Evolutionary conservation across 2,329 filamentous ascomycete genomes (phyloP).

Genomic region (Aspergillus vadensis): DNA sequence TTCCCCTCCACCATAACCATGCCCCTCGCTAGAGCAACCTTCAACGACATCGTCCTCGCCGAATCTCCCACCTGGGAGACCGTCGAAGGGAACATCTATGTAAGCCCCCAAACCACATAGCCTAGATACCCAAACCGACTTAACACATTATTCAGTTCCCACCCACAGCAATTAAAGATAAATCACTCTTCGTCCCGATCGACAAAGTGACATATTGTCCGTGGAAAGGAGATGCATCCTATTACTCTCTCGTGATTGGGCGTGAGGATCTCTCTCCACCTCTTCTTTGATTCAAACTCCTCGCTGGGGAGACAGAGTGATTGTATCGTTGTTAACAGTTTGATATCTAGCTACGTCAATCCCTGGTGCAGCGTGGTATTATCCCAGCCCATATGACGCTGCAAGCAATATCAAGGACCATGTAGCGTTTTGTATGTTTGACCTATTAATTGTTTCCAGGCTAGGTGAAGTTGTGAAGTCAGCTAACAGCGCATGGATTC

Average conservation of each 20-base stretch:
- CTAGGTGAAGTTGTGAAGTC: too few species aligned
- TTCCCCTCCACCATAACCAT: slow-evolving; percentile 19
- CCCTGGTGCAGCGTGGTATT: slow-evolving; percentile 62
- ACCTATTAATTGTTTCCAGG: too few species aligned
- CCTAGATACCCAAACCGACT: not conserved
- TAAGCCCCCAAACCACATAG: slow-evolving; percentile 20
- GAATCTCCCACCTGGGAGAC: slow-evolving; percentile 55
- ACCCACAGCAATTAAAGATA: slow-evolving; percentile 48
- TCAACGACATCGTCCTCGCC: slow-evolving; percentile 55
- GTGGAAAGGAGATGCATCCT: slow-evolving; percentile 61
- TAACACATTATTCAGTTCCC: slow-evolving; percentile 40
- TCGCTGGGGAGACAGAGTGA: too few species aligned
- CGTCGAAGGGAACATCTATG: slow-evolving; percentile 59
- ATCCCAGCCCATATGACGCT: slow-evolving; percentile 54
- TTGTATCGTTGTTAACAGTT: not conserved
- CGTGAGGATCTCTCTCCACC: slow-evolving; percentile 32
- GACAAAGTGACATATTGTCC: slow-evolving; percentile 54
- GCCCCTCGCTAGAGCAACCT: slow-evolving; percentile 48
- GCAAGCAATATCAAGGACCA: slow-evolving; percentile 55
- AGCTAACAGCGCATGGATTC: too few species aligned
- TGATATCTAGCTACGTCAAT: slow-evolving; percentile 45
- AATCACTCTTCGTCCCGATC: slow-evolving; percentile 49
- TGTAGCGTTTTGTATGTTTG: slow-evolving; percentile 58
- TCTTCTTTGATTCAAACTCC: not conserved
- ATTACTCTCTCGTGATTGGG: slow-evolving; percentile 57